Base-by-base conservation (phyloP, 2,329 filamentous ascomycete species). In the Apiospora pterosperma region DNA sequence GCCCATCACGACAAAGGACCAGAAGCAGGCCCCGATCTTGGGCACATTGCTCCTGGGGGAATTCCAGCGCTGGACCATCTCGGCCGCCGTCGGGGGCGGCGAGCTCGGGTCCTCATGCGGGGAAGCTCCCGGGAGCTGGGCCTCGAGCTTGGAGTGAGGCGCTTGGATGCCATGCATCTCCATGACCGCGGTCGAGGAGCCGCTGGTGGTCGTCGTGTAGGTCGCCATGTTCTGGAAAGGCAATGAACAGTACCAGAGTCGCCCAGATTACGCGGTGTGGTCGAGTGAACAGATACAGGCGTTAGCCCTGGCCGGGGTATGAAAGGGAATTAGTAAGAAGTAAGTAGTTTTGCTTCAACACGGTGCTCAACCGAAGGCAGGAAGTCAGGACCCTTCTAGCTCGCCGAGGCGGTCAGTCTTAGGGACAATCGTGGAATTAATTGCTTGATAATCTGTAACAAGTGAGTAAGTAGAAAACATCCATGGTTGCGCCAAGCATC, bases 1-100 rank as follows among this genome's bases (percentile, higher is more conserved):
- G 0, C 87, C 87, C 72, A 86, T 83, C 1, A 86, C 81, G 5
- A 86, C 70, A 66, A 90, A 85, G 7, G 81, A 82, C 78, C 81
- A 87, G 73, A 88, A 88, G 0, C 84, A 82, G 0, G 86, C 80
- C 2, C 78, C 75, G 1, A 86, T 77, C 11, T 82, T 81, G 67
- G 78, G 76, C 3, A 80, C 76, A 65, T 86, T 88, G 2, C 74
- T 74, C 14, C 75, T 79, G 58, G 85, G 81, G 67, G 78, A 75
- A 68, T 82, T 86, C 86, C 78, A 84, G 66, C 75, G 78, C 71
- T 84, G 73, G n/a, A 71, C 67, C n/a, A 67, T 67, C n/a, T 71
- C 69, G 8, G 67, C 25, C 10, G 69, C 64, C n/a, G 67, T 65
- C 44, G 31, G 65, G n/a, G 73, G 68, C 28, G 67, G 64, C n/a